Conservation (phyloP, 2,329 filamentous ascomycete genomes). For the Penicillium corylophilum region DNA sequence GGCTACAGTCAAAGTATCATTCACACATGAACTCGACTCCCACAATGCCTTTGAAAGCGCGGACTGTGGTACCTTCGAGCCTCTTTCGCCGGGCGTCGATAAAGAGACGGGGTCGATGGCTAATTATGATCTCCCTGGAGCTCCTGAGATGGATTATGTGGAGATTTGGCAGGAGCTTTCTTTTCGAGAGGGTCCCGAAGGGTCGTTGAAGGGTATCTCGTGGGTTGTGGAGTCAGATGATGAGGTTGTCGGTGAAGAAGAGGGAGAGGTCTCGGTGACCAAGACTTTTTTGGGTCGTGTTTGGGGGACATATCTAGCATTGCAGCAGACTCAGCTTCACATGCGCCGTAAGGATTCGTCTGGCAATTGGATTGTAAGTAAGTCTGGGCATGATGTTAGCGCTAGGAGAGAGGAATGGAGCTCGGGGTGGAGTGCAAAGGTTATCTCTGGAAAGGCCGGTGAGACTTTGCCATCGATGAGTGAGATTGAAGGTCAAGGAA, state of each 20-base stretch:
- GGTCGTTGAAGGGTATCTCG: constrained; percentile 20
- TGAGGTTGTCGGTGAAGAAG: constrained; percentile 6
- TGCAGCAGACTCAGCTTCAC: constrained; percentile 27
- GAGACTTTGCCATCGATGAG: constrained; percentile 23
- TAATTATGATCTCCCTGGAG: constrained; percentile 34
- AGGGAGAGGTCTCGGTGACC: constrained; percentile 17
- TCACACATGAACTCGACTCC: constrained; percentile 43
- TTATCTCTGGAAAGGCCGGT: constrained; percentile 17
- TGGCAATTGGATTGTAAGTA: constrained; percentile 16
- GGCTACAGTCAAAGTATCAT: constrained; percentile 33
- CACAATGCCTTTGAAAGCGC: constrained; percentile 32
- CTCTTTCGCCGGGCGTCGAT: constrained; percentile 42
- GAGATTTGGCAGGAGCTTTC: constrained; percentile 62
- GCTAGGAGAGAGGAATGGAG: constrained; percentile 31
- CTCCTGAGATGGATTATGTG: constrained; percentile 54
- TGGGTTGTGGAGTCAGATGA: constrained; percentile 32
- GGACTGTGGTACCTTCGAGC: constrained; percentile 40
- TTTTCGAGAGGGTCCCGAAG: constrained; percentile 32
- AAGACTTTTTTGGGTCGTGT: constrained; percentile 34
- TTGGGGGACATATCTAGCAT: constrained; percentile 31
- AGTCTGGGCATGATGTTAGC: constrained; percentile 27
- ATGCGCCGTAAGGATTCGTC: constrained; percentile 4
- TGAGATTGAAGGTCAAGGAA: constrained; percentile 12
- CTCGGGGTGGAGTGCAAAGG: constrained; percentile 17
- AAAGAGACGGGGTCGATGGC: constrained; percentile 43